Base-by-base conservation (phyloP, 2,329 filamentous ascomycete genomes). In the Venturiaceae sp. region DNA sequence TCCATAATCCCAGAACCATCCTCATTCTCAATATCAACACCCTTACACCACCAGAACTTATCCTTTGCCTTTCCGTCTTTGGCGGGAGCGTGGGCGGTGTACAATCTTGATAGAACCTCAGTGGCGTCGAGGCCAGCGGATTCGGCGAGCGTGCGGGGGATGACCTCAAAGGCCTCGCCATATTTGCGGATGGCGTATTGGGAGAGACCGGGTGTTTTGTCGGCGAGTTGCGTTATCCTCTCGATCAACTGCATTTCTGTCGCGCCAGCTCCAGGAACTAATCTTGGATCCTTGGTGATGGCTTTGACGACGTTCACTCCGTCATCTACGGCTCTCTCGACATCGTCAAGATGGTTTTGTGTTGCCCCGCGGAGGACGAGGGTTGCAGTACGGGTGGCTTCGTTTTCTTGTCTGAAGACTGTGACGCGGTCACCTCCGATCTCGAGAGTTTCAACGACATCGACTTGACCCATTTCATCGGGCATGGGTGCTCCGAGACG, bases 271-370 rank as follows among this genome's bases (percentile, higher is more conserved):
- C 94, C 94, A 37, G 94, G 91, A 0, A 99, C 92, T 60, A 99
- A 81, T 63, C 92, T 83, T 6, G 92, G 79, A 71, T 99, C 95
- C 71, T 89, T 89, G 62, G 94, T 97, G 72, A 99, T 95, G 64
- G 94, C 94, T 79, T 99, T 99, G 73, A 99, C 88, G 56, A 95
- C 95, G 69, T 97, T 99, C 72, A 99, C 94, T 64, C 94, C 94
- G 66, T 99, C 94, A 67, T 99, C 94, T 59, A 99, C 92, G 55
- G 94, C 94, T 63, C 94, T 87, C 80, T 99, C 94, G 36, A 99
- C 83, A 67, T 99, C 94, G 69, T 99, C 94, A 26, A 99, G 84
- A 73, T 97, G 90, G 78, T 99, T 99, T 75, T 97, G 92, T 5
- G 94, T 99, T 21, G 94, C 94, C 54, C 95, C 94, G 64, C 94